These are phyloP conservation scores for Lepraria neglecta DNA, from an alignment of 495 filamentous ascomycete species.

Conservation along the genomic window DNA sequence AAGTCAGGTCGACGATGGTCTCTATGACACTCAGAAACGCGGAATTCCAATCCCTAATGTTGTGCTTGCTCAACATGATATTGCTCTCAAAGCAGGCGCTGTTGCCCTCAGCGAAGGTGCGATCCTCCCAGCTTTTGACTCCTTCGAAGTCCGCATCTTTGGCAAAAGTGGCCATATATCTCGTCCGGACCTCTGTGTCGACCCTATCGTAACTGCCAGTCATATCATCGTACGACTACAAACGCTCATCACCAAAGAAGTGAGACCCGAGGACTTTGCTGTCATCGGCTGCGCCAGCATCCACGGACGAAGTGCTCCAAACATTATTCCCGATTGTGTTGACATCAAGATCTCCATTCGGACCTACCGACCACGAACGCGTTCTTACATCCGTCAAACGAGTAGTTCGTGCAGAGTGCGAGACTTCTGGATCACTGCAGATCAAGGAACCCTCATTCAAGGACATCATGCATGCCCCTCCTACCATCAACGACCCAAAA, in stretches of 20 bases:
- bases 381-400: neutral
- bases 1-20: slow-evolving; percentile 54
- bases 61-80: slow-evolving; percentile 53
- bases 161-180: slow-evolving; percentile 50
- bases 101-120: slow-evolving; percentile 40
- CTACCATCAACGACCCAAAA: neutral
- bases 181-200: slow-evolving; percentile 46
- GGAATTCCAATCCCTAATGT: slow-evolving; percentile 47
- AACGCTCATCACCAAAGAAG: slow-evolving; percentile 41
- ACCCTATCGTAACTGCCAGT: slow-evolving; percentile 51
- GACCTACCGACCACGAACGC: neutral
- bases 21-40: slow-evolving; percentile 38
- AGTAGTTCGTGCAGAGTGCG: neutral
- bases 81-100: slow-evolving; percentile 32
- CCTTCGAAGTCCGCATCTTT: slow-evolving; percentile 41
- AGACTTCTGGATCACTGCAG: neutral
- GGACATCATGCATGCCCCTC: neutral
- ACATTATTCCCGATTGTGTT: slow-evolving; percentile 1
- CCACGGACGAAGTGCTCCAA: neutral
- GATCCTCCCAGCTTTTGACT: slow-evolving; percentile 39
- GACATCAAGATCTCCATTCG: neutral
- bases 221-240: slow-evolving; percentile 50
- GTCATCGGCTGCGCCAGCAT: neutral
- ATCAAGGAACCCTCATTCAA: neutral
- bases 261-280: neutral